Base-by-base conservation (phyloP, 2,329 filamentous ascomycete species). In the Blumeriella jaapii region DNA sequence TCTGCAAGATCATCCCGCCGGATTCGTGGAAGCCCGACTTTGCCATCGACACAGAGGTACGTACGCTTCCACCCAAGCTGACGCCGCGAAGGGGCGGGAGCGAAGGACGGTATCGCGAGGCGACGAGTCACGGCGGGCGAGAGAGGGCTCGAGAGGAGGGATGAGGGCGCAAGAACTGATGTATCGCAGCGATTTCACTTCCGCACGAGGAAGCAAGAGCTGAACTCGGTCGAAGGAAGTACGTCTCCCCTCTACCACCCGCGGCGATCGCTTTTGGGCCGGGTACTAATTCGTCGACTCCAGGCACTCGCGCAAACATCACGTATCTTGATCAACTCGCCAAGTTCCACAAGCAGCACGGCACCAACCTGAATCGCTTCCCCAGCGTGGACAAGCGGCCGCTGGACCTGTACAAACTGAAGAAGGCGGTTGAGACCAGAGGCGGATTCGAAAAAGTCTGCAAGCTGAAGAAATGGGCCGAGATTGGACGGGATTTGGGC, bases 151-250 rank as follows among this genome's bases (percentile, higher is more conserved):
- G n/a, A 15, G 7, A 5, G 24, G n/a, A 1, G 9, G 13, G 4
- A 6, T 3, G 6, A 4, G 18, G 29, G 19, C 9, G 15, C 22
- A 33, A 34, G 41, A 39, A 32, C 36, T 59, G 41, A 58, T 41
- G 34, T 25, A 12, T 44, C 46, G 47, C 55, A 95, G 87, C 83
- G 78, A 60, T 98, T 98, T 54, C 91, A 98, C 59, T 98, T 98
- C 56, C 78, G 86, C 46, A 98, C 91, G 10, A 76, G 91, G 56
- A 86, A 93, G 57, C 91, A 98, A 59, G 89, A 96, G 60, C 68
- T 98, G 42, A 98, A 98, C 60, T 93, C 87, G 11, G 85, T 96
- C 31, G 91, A 98, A 80, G 91, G 91, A 69, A 91, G 86, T 93
- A 73, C 61, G 76, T n/a, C n/a, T n/a, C n/a, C n/a, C n/a, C n/a